Base-by-base conservation (phyloP, 129 eudicot genomes). In the Flaveria robusta region DNA sequence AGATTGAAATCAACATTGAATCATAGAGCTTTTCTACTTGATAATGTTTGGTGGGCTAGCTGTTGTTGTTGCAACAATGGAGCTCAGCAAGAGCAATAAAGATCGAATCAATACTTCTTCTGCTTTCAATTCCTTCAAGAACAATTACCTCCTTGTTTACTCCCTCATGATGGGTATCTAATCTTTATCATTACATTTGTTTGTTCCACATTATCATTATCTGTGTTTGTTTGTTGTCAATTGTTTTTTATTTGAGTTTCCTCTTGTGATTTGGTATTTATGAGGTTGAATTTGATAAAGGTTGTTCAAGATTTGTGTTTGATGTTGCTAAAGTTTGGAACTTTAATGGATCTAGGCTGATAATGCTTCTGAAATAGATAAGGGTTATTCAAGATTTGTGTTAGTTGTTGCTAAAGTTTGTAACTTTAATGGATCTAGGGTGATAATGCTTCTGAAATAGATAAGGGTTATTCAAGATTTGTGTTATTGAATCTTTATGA, bases 111-210 rank as follows among this genome's bases (percentile, higher is more conserved):
- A 82, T 74, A 93, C 98, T 66, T 75, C 97, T 24, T 69, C 85
- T 50, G 89, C 93, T 76, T 93, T 93, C 85, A 88, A 82, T 85
- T 85, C 98, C 42, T 93, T 93, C 86, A 91, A 94, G 88, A 94
- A 94, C 79, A 94, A 89, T 85, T 94, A 94, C 84, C 88, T 94
- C 64, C 76, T 91, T 23, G 98, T 94, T 39, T 94, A 94, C 84
- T 94, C 98, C 20, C 96, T 94, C 68, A 94, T 94, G 98, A 94
- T 91, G 98, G 98, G 97, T 94, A 77, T 29, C 37, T 39, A 20
- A 3, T 16, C 19, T 26, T 76, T 9, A 29, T n/a, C 3, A 18
- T 51, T 63, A 26, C 79, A 73, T 80, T 29, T 4, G 34, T 67
- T 18, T 51, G 5, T 14, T 62, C 20, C 34, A 29, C 5, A 29